phyloP scores from a whole-genome alignment of 208 protist species.

The Leishmania major region DNA sequence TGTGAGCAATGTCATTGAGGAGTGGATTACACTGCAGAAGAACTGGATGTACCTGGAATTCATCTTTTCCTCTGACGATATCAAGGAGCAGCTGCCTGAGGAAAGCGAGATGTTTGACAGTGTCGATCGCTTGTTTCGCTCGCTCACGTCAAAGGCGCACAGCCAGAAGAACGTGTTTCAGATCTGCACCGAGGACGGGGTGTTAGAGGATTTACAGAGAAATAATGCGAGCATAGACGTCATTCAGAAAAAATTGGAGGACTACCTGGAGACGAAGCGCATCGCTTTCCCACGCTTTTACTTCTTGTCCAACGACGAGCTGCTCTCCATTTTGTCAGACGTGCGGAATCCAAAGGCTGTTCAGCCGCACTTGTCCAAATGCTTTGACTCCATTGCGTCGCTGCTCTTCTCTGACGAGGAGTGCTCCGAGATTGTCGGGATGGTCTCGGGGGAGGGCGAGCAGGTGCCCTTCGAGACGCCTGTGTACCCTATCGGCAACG shows the following conservation, averaged over 20 bases:
- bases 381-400: slow-evolving; percentile 95
- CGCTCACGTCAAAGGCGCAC: slow-evolving; percentile 85
- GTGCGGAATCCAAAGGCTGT: slow-evolving; percentile 95
- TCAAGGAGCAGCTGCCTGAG: slow-evolving; percentile 94
- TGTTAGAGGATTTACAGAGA: slow-evolving; percentile 82
- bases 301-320: slow-evolving; percentile 98
- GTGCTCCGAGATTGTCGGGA: slow-evolving; percentile 86
- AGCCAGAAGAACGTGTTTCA: slow-evolving; percentile 89
- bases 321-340: slow-evolving; percentile 98
- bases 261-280: slow-evolving; percentile 97
- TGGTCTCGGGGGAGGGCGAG: slow-evolving; percentile 93
- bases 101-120: slow-evolving; percentile 89
- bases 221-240: slow-evolving; percentile 92
- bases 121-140: slow-evolving; percentile 92
- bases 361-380: slow-evolving; percentile 96
- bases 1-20: slow-evolving; percentile 92
- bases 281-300: slow-evolving; percentile 97
- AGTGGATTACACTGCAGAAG: slow-evolving; percentile 96
- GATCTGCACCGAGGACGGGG: slow-evolving; percentile 80
- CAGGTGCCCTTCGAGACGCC: slow-evolving; percentile 85
- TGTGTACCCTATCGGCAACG: slow-evolving; percentile 89
- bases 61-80: slow-evolving; percentile 98
- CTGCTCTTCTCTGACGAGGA: slow-evolving; percentile 83
- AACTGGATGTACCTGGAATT: slow-evolving; percentile 98
- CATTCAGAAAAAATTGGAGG: slow-evolving; percentile 96